Percentiles rank a stretch among this genome's conserved stretches.
These are phyloP conservation scores for Plantago ovata DNA, from an alignment of 257 asterid species.

Conservation along the genomic window DNA sequence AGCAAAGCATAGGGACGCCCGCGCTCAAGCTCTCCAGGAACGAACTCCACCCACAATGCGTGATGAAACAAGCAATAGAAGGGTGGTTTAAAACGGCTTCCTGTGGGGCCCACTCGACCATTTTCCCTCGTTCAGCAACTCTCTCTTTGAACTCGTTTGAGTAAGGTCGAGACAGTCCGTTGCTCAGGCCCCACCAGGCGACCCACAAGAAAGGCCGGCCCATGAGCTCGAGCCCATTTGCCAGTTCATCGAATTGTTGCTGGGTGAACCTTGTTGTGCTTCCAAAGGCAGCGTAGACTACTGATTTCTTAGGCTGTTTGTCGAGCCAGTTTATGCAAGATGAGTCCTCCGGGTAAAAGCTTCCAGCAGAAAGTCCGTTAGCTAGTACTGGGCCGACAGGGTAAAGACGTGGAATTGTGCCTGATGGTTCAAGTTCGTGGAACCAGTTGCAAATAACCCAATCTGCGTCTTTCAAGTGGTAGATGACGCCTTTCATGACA, in stretches of 20 bases:
- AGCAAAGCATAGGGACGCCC: constrained; percentile 59
- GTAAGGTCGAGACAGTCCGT: constrained; percentile 12
- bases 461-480: constrained; percentile 26
- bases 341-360: constrained; percentile 40
- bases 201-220: constrained; percentile 55
- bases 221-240: constrained; percentile 44
- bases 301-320: constrained; percentile 39
- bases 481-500: background rate
- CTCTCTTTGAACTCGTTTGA: constrained; percentile 23
- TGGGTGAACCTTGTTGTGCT: constrained; percentile 43
- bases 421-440: constrained; percentile 30
- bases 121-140: constrained; percentile 33
- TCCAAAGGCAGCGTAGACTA: constrained; percentile 59
- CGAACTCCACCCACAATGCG: constrained; percentile 73
- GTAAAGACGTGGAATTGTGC: constrained; percentile 29
- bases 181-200: constrained; percentile 37
- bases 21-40: constrained; percentile 49
- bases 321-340: constrained; percentile 60
- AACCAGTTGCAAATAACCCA: constrained; percentile 55
- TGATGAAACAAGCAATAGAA: constrained; percentile 42
- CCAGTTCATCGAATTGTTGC: constrained; percentile 43
- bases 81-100: constrained; percentile 50
- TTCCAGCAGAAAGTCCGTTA: constrained; percentile 31
- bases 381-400: constrained; percentile 51
- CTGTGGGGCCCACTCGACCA: constrained; percentile 76